These are phyloP conservation scores for Wickerhamomyces ciferrii DNA, from an alignment of 805 yeast genomes.

Conservation along the genomic window DNA sequence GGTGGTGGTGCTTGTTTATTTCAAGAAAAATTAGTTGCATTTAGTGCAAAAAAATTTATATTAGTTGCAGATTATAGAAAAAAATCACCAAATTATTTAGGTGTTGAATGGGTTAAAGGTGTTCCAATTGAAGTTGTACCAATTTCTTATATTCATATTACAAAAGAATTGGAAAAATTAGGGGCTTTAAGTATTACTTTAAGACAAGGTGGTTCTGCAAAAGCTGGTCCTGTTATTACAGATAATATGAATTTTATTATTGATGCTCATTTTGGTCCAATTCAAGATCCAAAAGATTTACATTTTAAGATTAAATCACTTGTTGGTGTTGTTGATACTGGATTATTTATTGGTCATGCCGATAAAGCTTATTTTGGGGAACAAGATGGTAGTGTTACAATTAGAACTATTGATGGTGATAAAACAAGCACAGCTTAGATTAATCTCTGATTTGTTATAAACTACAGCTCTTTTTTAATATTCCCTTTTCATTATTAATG, in stretches of 20 bases:
- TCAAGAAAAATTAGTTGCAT: slow-evolving; percentile 93
- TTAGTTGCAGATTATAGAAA: slow-evolving; percentile 93
- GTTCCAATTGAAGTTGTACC: slow-evolving; percentile 96
- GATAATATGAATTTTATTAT: slow-evolving; percentile 92
- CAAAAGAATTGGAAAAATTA: slow-evolving; percentile 50
- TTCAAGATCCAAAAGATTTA: slow-evolving; percentile 45
- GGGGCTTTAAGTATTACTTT: slow-evolving; percentile 62
- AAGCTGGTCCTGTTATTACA: slow-evolving; percentile 96
- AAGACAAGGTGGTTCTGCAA: slow-evolving; percentile 84
- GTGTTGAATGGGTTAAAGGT: slow-evolving; percentile 82
- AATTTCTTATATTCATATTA: slow-evolving; percentile 73
- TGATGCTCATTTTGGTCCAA: slow-evolving; percentile 88
- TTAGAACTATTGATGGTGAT: slow-evolving; percentile 24
- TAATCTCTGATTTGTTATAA: too few species aligned
- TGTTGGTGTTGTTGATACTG: slow-evolving; percentile 96
- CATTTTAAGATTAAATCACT: slow-evolving; percentile 64
- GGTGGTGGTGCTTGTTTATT: slow-evolving; percentile 99
- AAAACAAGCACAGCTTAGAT: too few species aligned
- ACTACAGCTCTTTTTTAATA: too few species aligned
- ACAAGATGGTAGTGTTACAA: slow-evolving; percentile 57
- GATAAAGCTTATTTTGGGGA: slow-evolving; percentile 86
- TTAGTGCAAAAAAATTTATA: slow-evolving; percentile 67
- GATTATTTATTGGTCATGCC: slow-evolving; percentile 71
- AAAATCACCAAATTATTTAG: slow-evolving; percentile 61
- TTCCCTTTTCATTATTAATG: too few species aligned